A percentile compares a stretch with the other conserved stretches of the same genome.
These are phyloP conservation scores for Mucor piriformis DNA, from an alignment of 371 early-diverging fungal genomes.

Conservation along the genomic window DNA sequence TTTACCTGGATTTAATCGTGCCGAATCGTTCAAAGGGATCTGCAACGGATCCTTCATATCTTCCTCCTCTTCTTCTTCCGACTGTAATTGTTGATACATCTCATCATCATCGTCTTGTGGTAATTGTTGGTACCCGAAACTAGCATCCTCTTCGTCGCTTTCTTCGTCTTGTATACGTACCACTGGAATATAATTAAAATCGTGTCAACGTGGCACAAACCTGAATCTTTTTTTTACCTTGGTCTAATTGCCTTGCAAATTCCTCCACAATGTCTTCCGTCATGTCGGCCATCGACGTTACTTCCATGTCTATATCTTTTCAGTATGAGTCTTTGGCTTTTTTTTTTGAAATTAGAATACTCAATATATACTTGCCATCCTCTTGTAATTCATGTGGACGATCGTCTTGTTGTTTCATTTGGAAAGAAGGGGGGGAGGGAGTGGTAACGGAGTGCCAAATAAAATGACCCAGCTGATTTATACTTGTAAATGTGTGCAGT, in stretches of 20 bases:
- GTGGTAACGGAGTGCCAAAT: too few relatives aligned
- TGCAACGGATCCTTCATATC: conserved; percentile 14
- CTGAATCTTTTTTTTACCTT: conserved; percentile 18
- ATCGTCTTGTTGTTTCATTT: too few relatives aligned
- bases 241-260: conserved; percentile 42
- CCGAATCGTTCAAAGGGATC: conserved; percentile 20
- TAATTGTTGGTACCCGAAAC: conserved; percentile 33
- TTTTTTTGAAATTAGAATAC: too few relatives aligned
- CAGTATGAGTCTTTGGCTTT: too few relatives aligned
- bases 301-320: conserved; percentile 1
- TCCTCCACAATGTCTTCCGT: conserved; percentile 36
- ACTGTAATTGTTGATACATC: conserved; percentile 15
- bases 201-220: background rate
- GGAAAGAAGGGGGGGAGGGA: too few relatives aligned
- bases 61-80: conserved; percentile 24
- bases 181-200: conserved; percentile 1
- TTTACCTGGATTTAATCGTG: conserved; percentile 26
- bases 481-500: too few relatives aligned
- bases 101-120: conserved; percentile 35
- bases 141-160: conserved; percentile 13
- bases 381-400: too few relatives aligned
- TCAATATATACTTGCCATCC: too few relatives aligned
- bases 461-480: too few relatives aligned
- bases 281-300: background rate
- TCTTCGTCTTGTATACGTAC: conserved; percentile 23